phyloP scores from a whole-genome alignment of 2,329 filamentous ascomycete species.

The Claviceps sp. region DNA sequence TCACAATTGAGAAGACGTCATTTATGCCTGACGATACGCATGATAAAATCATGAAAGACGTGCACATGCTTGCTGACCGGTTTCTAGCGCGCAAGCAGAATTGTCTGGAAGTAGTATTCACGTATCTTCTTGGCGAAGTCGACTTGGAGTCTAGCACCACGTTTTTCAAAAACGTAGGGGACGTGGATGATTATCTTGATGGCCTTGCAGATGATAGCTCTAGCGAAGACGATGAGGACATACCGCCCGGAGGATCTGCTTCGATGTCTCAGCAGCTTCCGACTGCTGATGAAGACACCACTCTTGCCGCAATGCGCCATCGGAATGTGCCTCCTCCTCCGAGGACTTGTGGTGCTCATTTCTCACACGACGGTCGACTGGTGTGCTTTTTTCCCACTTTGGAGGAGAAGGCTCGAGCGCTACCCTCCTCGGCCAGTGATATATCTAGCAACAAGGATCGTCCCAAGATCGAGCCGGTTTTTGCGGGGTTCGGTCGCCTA shows the following conservation, averaged over 20 bases:
- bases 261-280: conserved; percentile 50
- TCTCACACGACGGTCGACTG: conserved; percentile 47
- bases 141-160: conserved; percentile 46
- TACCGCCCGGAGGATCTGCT: conserved; percentile 37
- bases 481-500: conserved; percentile 43
- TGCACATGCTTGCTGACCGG: conserved; percentile 41
- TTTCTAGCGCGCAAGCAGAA: conserved; percentile 46
- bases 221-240: conserved; percentile 59
- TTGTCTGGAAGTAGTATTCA: conserved; percentile 47
- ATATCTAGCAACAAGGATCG: conserved; percentile 33
- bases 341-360: conserved; percentile 45
- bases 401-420: conserved; percentile 41
- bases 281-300: conserved; percentile 39
- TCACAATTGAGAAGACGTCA: conserved; percentile 46
- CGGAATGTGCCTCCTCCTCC: conserved; percentile 42
- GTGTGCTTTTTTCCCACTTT: conserved; percentile 59
- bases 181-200: conserved; percentile 44
- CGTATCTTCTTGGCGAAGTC: conserved; percentile 49
- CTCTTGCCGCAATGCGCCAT: conserved; percentile 36
- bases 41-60: conserved; percentile 36
- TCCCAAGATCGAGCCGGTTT: conserved; percentile 39
- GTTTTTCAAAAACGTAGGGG: conserved; percentile 50
- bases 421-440: conserved; percentile 34
- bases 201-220: conserved; percentile 63
- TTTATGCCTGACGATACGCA: conserved; percentile 46